A percentile compares a stretch with the other conserved stretches of the same genome.
Conservation (phyloP, 257 asterid species). For the Leptodermis oblonga region DNA sequence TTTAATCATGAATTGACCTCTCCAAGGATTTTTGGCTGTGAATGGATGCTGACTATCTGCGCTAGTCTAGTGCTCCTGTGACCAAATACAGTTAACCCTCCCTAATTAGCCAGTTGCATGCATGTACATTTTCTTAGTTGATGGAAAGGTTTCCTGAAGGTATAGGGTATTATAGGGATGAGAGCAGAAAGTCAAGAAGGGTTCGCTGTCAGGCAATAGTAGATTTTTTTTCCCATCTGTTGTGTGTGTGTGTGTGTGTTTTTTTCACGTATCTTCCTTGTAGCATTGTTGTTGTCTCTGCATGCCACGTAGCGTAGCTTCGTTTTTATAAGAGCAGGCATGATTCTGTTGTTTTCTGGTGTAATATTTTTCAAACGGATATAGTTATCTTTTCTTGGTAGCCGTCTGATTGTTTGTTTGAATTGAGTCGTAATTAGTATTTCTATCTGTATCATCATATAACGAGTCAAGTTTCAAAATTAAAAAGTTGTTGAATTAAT, state of each 20-base stretch:
- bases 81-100: constrained; percentile 24
- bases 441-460: no score
- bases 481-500: no score
- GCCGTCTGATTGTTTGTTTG: background rate
- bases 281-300: background rate
- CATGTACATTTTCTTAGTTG: no score
- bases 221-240: background rate
- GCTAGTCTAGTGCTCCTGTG: constrained; percentile 5
- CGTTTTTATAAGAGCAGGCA: background rate
- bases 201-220: background rate
- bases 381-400: no score
- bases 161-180: background rate
- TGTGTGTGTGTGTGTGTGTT: no score
- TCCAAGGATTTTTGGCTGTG: constrained; percentile 10
- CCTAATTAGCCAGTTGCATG: constrained; percentile 19
- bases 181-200: constrained; percentile 19
- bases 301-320: background rate
- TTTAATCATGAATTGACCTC: constrained; percentile 20
- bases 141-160: no score
- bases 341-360: constrained; percentile 3
- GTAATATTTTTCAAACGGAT: no score
- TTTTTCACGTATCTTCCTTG: constrained; percentile 1
- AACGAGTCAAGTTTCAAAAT: no score
- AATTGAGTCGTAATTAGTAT: no score
- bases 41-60: constrained; percentile 27